Base-by-base conservation (phyloP, 73 alveolate species). In the Paramecium sexaurelia region DNA sequence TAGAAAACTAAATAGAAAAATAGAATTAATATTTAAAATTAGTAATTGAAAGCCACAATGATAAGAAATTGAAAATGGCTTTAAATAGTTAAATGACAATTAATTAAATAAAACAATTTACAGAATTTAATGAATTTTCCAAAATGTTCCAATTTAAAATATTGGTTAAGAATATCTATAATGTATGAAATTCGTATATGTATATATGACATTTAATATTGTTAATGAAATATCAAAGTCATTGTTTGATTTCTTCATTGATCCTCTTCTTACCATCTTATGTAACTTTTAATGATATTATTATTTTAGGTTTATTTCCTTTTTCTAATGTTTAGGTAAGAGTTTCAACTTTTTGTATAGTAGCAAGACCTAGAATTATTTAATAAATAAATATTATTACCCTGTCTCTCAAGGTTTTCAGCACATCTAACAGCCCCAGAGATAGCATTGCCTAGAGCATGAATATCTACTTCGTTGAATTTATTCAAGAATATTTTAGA, bases 391-490 rank as follows among this genome's bases (percentile, higher is more conserved):
- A 15, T 7, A 1, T 0, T 15, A 29, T 27, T 17, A 67, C 85
- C 87, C 66, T 73, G 22, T 41, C 88, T 75, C 39, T 75, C 0
- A 11, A 75, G 67, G 6, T 27, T 33, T 35, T 35, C 67, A n/a
- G 87, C 87, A 39, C 35, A 22, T 22, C 57, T 22, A 1, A 73
- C 87, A n/a, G 87, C 87, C 1, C 8, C 57, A 15, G 57, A 3
- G 6, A 75, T 75, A 15, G 89, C 89, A n/a, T n/a, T n/a, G 13
- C 89, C 89, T 11, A 75, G 68, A 4, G 71, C 89, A 8, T 75
- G 68, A 26, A 75, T 15, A 17, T 75, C 89, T 7, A 75, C 89
- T 55, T 75, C 0, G 7, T 75, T 3, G 19, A 75, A 37, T n/a
- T 75, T 37, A 32, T 20, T 39, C 68, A 37, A 75, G 9, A 32